Conservation (phyloP, 1,284 basidiomycete species). For the Prillingera fragicola region DNA sequence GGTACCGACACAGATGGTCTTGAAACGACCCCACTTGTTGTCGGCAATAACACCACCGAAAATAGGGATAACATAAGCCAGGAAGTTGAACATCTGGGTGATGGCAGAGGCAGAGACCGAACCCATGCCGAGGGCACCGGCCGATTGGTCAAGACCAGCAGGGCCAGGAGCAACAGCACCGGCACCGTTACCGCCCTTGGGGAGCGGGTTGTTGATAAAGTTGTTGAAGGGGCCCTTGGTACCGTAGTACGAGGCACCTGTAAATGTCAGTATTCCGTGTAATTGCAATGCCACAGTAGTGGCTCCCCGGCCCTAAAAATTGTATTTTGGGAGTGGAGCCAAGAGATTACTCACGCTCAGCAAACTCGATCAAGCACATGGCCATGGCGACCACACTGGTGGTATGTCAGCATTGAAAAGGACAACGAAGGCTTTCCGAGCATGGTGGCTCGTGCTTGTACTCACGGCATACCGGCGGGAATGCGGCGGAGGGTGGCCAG, state of each 20-base stretch:
- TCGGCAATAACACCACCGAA: conserved; percentile 56
- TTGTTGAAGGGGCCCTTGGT: conserved; percentile 19
- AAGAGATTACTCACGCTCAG: no score
- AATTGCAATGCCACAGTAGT: no score
- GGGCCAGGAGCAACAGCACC: conserved; percentile 67
- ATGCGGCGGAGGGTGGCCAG: conserved; percentile 58
- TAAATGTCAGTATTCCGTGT: no score
- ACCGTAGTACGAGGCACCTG: conserved; percentile 21
- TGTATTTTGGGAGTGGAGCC: no score
- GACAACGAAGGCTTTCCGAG: no score
- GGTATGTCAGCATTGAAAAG: background rate
- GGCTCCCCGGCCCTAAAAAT: no score
- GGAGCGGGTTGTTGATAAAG: conserved; percentile 52
- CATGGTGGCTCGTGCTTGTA: background rate
- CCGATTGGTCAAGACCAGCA: conserved; percentile 53
- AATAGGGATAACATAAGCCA: conserved; percentile 38
- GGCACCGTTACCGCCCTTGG: conserved; percentile 56
- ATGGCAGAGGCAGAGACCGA: conserved; percentile 28
- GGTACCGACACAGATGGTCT: conserved; percentile 57
- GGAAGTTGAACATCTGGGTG: conserved; percentile 32
- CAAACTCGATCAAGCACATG: conserved; percentile 45
- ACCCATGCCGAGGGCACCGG: conserved; percentile 51
- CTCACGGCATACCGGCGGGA: conserved; percentile 22
- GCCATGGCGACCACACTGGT: conserved; percentile 19
- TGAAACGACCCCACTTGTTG: conserved; percentile 63